Evolutionary conservation across 2,329 filamentous ascomycete species (phyloP), one percentile per base, ranked within the genome.

Genomic region (Neoascochyta sp.): DNA sequence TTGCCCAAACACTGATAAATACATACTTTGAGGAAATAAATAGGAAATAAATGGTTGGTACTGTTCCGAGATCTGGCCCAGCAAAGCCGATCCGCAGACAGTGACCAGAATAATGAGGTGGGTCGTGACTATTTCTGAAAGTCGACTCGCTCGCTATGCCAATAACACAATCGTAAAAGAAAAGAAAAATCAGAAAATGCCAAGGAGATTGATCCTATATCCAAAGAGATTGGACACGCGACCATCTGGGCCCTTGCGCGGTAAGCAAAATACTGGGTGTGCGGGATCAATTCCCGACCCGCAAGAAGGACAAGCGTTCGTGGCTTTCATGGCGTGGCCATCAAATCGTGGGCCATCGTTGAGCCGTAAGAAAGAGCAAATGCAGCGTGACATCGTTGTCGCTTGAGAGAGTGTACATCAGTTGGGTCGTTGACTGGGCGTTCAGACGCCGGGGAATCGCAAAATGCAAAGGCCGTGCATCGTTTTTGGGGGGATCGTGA

Each of bases 401-500:
- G 40, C 40, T 45, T 27, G 17, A 33, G 52, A 52, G 45, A 45
- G 56, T 54, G 38, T 37, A 35, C 29, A 24, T 36, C 50, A 57
- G 53, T 58, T 54, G 47, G 53, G 41, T 53, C 54, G 46, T 53
- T 38, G 58, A 61, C 54, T 42, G 58, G 50, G 54, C 54, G 40
- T 60, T 45, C 43, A 39, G 48, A 56, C 50, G 54, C 56, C 54
- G 56, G 58, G 56, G 52, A 62, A 62, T 61, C 57, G 57, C 57
- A 57, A 42, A 50, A 50, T 51, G 42, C 47, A 50, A 39, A 45
- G 41, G 35, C 47, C 52, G 43, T 51, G 50, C 41, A 47, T 57
- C 55, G 50, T 61, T 55, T 52, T 47, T 44, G 15, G 27, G 47
- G 17, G 27, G 36, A 34, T 60, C 56, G 44, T 60, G 50, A 60